Conservation (phyloP, 305 asterid species). For the Plantago coronopus region DNA sequence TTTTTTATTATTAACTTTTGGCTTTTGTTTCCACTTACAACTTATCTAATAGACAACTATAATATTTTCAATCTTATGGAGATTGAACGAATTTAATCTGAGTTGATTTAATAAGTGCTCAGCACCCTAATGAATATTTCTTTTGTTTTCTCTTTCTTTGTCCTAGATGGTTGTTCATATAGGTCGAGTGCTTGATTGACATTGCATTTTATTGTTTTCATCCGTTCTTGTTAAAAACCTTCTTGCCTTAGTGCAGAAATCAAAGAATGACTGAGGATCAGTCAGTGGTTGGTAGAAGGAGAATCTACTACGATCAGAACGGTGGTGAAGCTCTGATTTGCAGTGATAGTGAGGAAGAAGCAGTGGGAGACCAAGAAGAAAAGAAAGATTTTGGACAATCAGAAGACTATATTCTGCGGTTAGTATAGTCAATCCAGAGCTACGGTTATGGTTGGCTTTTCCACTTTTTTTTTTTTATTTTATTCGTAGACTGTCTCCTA, state of each 20-base stretch:
- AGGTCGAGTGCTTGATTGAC: too few relatives aligned
- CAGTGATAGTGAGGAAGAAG: conserved; percentile 96
- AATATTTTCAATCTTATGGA: too few relatives aligned
- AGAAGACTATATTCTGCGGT: conserved; percentile 92
- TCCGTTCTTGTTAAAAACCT: background rate
- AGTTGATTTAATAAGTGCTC: too few relatives aligned
- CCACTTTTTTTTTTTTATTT: conserved; percentile 7
- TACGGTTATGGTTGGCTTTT: conserved; percentile 19
- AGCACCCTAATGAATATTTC: too few relatives aligned
- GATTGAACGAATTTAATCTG: too few relatives aligned
- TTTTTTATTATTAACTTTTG: too few relatives aligned
- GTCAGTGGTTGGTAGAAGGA: conserved; percentile 93
- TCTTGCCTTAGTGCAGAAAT: conserved; percentile 48
- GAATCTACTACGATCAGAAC: conserved; percentile 88
- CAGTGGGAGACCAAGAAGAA: conserved; percentile 71
- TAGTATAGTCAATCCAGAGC: conserved; percentile 34
- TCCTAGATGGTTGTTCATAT: too few relatives aligned
- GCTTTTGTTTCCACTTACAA: too few relatives aligned
- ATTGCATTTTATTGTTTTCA: conserved; percentile 6
- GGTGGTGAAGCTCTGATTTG: conserved; percentile 96
- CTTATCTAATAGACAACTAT: too few relatives aligned
- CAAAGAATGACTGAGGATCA: conserved; percentile 97
- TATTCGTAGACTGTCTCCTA: background rate
- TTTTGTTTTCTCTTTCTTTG: too few relatives aligned
- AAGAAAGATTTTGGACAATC: conserved; percentile 75